Conservation (phyloP, 805 yeast genomes). For the Yamadazyma olivae region DNA sequence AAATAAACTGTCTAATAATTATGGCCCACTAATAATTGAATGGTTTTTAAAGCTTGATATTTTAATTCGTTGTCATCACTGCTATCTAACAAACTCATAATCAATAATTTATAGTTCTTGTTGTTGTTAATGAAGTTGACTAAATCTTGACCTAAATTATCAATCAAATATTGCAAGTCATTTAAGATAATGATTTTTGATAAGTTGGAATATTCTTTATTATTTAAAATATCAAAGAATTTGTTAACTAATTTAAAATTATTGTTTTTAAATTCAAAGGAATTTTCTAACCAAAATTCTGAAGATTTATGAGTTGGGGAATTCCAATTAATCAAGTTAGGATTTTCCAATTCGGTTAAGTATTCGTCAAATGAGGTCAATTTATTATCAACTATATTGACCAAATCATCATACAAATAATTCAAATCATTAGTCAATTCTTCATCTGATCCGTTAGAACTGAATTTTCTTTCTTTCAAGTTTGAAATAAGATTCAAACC, state of each 20-base stretch:
- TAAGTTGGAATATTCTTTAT: conserved; percentile 17
- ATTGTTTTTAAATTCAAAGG: conserved; percentile 68
- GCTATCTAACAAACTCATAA: conserved; percentile 74
- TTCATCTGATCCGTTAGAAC: conserved; percentile 64
- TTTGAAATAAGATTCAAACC: conserved; percentile 67
- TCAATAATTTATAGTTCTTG: conserved; percentile 66
- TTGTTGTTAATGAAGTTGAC: conserved; percentile 36
- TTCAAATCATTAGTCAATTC: conserved; percentile 77
- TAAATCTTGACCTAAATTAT: conserved; percentile 38
- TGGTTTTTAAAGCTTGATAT: conserved; percentile 91
- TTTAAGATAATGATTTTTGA: conserved; percentile 37
- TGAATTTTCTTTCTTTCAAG: conserved; percentile 84
- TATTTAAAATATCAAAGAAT: conserved; percentile 51
- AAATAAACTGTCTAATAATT: conserved; percentile 3
- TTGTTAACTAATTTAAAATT: conserved; percentile 70
- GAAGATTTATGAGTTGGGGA: conserved; percentile 89
- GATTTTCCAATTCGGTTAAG: conserved; percentile 75
- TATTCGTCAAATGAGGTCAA: conserved; percentile 94
- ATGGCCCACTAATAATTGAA: conserved; percentile 90
- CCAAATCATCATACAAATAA: conserved; percentile 55
- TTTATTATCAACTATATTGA: conserved; percentile 63
- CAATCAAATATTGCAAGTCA: conserved; percentile 41
- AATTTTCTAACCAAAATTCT: conserved; percentile 88
- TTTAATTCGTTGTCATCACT: conserved; percentile 82
- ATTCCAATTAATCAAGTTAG: conserved; percentile 66